Evolutionary conservation across 2,329 filamentous ascomycete species (phyloP).

Genomic region (Scedosporium apiospermum): DNA sequence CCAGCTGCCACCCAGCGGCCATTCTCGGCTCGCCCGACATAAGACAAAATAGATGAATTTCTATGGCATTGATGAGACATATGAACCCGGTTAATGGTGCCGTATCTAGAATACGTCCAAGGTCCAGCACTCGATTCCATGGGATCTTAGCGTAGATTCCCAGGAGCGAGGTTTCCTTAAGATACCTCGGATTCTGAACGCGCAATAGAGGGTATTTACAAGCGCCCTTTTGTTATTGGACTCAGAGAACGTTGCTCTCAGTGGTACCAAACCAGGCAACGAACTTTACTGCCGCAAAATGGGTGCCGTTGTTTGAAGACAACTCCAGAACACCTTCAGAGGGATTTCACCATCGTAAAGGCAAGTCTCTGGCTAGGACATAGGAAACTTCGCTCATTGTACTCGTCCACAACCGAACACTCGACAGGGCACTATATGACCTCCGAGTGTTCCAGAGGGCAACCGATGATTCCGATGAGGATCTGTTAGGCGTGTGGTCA

Average conservation of each 20-base stretch:
- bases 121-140: constrained; percentile 41
- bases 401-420: not conserved
- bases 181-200: constrained; percentile 4
- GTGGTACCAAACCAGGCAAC: constrained; percentile 13
- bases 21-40: no score
- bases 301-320: constrained; percentile 1
- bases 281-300: constrained; percentile 8
- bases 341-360: not conserved
- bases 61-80: no score
- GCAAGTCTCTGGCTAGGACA: not conserved
- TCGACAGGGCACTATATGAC: not conserved
- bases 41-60: no score
- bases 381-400: not conserved
- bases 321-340: not conserved
- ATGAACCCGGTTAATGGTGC: constrained; percentile 47
- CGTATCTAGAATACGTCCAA: constrained; percentile 53
- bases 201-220: constrained; percentile 10
- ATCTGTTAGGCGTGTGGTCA: not conserved
- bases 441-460: not conserved
- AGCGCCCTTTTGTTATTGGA: constrained; percentile 11
- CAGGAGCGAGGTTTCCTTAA: constrained; percentile 15
- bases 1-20: no score
- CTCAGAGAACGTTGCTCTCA: constrained; percentile 7
- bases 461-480: not conserved
- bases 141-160: constrained; percentile 36